Base-by-base conservation (phyloP, 164 flowering plant genomes). In the Dillenia turbinata region DNA sequence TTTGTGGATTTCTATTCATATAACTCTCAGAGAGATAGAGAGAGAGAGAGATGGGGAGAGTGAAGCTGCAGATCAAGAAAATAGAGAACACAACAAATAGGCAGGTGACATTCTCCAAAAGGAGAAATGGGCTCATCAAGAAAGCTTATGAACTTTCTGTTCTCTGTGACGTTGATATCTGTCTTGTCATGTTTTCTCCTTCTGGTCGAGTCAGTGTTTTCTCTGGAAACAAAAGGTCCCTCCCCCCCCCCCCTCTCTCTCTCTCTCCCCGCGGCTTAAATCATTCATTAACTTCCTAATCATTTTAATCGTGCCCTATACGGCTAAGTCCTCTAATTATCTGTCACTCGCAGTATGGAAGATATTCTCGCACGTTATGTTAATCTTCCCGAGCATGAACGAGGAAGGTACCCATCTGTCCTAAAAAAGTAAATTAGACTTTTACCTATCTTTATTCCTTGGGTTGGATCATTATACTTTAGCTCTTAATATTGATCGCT, bases 71-170 rank as follows among this genome's bases (percentile, higher is more conserved):
- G 69, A 82, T 84, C 67, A 84, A 75, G 76, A 79, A 69, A 62
- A 84, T 84, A 3, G 88, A 84, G 71, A 84, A 84, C 52, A 75
- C 76, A 66, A 80, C 84, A 7, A 82, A 75, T 49, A 78, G 88
- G 75, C 86, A 84, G 62, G 86, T 84, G 56, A 82, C 88, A 66
- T 84, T 78, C 74, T 79, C 88, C 11, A 82, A 79, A 58, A 74
- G 84, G 49, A 73, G 86, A 67, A 80, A 72, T 65, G 87, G 87
- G 43, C 74, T 83, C 9, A 68, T 83, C 56, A 83, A 83, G 77
- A 83, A 83, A 74, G 81, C 87, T 57, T 79, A 78, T 63, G 87
- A 83, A 59, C 80, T 83, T 57, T 79, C 85, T 58, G 75, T 81
- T 61, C 81, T 84, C 33, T 81, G 87, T 59, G 83, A 83, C 63